Evolutionary conservation across 2,329 filamentous ascomycete species (phyloP), one percentile per base, ranked within the genome.

Genomic region (Botryotinia convoluta): DNA sequence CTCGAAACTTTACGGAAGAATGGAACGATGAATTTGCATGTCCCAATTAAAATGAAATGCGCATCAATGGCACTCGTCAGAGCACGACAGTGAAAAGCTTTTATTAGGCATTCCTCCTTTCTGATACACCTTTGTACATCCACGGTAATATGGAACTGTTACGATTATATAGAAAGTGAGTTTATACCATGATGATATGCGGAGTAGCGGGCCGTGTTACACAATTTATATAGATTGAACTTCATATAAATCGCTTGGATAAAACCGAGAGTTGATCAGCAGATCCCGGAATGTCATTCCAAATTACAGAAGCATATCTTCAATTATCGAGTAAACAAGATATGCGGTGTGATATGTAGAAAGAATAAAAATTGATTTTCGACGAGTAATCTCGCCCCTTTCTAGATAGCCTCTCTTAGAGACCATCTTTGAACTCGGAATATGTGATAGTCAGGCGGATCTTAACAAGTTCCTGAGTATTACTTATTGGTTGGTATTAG

Each of bases 181-280:
- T 54, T 39, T 26, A n/a, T 61, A 29, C 9, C 20, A 45, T 61
- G 51, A 44, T 35, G 37, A 42, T 45, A n/a, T 45, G 54, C 68
- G 68, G 68, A 70, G 39, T 63, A 39, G 45, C 71, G 71, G 71
- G 63, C 71, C 71, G 71, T 72, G 70, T 67, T 32, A 72, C 70
- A 72, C 61, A 67, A 12, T 42, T 64, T 35, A 65, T 44, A 72
- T 48, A 51, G 18, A 72, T 68, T 51, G 20, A 18, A 35, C 63
- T n/a, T 45, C 51, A 72, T 42, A 69, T 69, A 51, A 61, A 61
- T 69, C 54, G 63, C 63, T 54, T 64, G 63, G 71, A 69, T 69
- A 61, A 72, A 72, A 67, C 22, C 8, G 44, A 32, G 12, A n/a
- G 26, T 20, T 70, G 68, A 70, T 70, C 68, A 70, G 54, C 54